Percentiles rank a stretch among this genome's conserved stretches.
phyloP scores from a whole-genome alignment of 306 rosid genomes.

The Cajanus cajan region DNA sequence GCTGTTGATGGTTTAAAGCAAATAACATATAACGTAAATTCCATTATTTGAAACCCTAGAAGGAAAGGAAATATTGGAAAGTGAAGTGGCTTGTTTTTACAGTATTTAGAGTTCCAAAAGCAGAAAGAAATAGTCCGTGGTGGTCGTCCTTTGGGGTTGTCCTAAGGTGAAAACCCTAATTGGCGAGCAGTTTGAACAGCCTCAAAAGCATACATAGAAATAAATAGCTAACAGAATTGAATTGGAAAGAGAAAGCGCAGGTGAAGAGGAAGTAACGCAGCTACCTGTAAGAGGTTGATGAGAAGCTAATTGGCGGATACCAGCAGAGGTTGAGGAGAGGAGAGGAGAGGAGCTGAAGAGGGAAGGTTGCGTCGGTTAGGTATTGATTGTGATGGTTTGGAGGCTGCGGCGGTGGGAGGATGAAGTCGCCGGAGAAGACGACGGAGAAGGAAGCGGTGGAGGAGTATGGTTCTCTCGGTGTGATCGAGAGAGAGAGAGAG shows the following conservation, averaged over 20 bases:
- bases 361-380: background rate
- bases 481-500: slow-evolving; percentile 36
- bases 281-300: slow-evolving; percentile 49
- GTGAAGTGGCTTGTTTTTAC: background rate
- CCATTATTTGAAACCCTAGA: background rate
- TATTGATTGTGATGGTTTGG: background rate
- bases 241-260: background rate
- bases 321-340: background rate
- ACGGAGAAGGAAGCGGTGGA: background rate
- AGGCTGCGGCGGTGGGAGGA: background rate
- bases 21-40: background rate
- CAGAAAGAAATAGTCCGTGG: background rate
- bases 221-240: background rate
- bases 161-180: slow-evolving; percentile 14
- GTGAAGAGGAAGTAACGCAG: slow-evolving; percentile 17
- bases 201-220: background rate
- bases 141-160: background rate
- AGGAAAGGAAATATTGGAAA: background rate
- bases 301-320: slow-evolving; percentile 1
- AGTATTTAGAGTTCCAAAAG: slow-evolving; percentile 18
- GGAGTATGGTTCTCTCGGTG: slow-evolving; percentile 12
- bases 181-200: background rate
- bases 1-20: background rate
- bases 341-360: background rate
- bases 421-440: background rate